Evolutionary conservation across 2,329 filamentous ascomycete genomes (phyloP), one percentile per base, ranked within the genome.

Genomic region (Gyromitra esculenta): DNA sequence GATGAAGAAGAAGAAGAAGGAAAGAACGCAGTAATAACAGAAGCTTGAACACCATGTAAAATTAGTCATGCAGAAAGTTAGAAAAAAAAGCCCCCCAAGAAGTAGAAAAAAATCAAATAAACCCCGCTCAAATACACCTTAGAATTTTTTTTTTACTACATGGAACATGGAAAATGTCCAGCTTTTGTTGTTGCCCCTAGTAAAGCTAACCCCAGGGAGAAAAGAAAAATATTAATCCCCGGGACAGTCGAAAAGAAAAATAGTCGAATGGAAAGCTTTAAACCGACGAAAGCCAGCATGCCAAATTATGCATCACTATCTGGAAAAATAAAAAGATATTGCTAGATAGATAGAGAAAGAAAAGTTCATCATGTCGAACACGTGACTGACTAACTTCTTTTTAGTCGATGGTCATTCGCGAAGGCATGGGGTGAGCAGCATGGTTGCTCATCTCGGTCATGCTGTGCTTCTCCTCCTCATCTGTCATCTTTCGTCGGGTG

Each of bases 401-500:
- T 81, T 83, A 87, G 80, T 87, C 86, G 80, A 87, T 87, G 68
- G 85, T 86, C 86, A 87, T 87, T 75, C 86, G 82, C 50, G 82
- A 84, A 35, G 85, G 84, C 57, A 83, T 81, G 35, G 85, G 84
- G 65, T 83, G 84, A 79, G 85, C 84, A 37, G 82, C 82, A 25
- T 86, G 82, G 37, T 85, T 83, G 5, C 85, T 86, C 84, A 87
- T 86, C 77, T 86, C 85, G 39, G 84, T 84, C 80, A 83, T 82
- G 69, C 83, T 84, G 73, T 82, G 81, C 79, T 88, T 87, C 80
- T 89, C 88, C 48, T 87, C 86, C 75, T 84, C 84, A 71, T 82
- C 82, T 63, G 83, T 82, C 15, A 86, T 82, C 81, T 87, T 88
- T 78, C 87, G 86, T 82, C 87, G 88, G 80, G 90, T 87, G 75